These are phyloP conservation scores for Gossypium longicalyx DNA, from an alignment of 345 rosid genomes.

Conservation along the genomic window DNA sequence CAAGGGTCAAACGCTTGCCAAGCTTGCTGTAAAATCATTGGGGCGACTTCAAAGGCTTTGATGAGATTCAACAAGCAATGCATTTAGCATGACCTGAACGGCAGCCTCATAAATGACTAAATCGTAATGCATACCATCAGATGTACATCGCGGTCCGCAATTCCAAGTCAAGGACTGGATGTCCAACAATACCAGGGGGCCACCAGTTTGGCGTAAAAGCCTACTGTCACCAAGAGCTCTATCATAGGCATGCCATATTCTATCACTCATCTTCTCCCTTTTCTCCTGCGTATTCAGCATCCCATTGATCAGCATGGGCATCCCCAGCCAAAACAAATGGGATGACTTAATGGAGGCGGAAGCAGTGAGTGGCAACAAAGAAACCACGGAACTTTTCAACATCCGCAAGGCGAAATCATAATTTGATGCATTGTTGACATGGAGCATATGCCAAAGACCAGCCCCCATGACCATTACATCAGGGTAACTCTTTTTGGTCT, in stretches of 20 bases:
- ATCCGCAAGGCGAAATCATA: conserved; percentile 38
- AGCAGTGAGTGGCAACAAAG: conserved; percentile 45
- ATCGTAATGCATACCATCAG: conserved; percentile 94
- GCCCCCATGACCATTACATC: conserved; percentile 83
- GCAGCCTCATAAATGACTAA: conserved; percentile 68
- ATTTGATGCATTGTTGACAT: conserved; percentile 58
- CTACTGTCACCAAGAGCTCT: conserved; percentile 49
- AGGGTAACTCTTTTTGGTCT: conserved; percentile 44
- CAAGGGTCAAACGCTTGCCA: conserved; percentile 8
- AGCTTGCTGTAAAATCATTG: conserved; percentile 2
- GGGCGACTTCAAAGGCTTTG: conserved; percentile 47
- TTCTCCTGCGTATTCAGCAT: conserved; percentile 80
- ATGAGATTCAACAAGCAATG: conserved; percentile 34
- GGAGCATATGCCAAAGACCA: conserved; percentile 95
- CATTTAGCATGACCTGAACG: conserved; percentile 69
- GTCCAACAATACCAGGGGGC: conserved; percentile 71
- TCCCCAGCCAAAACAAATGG: conserved; percentile 86
- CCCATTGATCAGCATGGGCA: conserved; percentile 75
- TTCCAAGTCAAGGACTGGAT: conserved; percentile 77
- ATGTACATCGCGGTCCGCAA: conserved; percentile 75
- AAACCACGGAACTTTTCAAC: conserved; percentile 54
- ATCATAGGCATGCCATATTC: conserved; percentile 58
- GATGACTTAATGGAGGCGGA: conserved; percentile 50
- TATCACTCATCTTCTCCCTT: conserved; percentile 34
- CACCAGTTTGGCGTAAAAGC: conserved; percentile 65